Evolutionary conservation across 2,329 filamentous ascomycete genomes (phyloP), one percentile per base, ranked within the genome.

Genomic region (Apiospora phragmitis): DNA sequence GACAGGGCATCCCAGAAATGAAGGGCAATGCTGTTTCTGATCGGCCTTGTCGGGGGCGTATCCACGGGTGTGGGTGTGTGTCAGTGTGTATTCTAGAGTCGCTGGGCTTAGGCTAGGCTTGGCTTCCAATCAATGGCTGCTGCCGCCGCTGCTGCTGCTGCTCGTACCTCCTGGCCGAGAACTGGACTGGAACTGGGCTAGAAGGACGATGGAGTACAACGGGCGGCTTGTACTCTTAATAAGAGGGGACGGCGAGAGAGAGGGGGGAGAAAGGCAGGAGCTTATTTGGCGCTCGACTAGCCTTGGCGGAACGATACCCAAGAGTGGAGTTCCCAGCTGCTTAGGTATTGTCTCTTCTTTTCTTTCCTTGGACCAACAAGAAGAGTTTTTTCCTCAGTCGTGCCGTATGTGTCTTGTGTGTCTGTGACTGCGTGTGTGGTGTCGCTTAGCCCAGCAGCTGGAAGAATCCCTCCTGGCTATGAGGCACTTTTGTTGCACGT

Each of bases 1-100:
- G 45, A 29, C 65, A 67, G 65, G 65, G 65, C 45, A 67, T 67
- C 65, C 65, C 32, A 47, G 65, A 24, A 24, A n/a, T n/a, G 38
- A 43, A 43, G 24, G 11, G 38, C 41, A 67, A 47, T 47, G 65
- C 65, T 67, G 65, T 43, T 47, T 67, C 42, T 67, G 65, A 67
- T 67, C 65, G 65, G 65, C 65, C 65, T 47, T 47, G 47, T 67
- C 26, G 65, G 65, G 65, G 41, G 41, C 38, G 24, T 29, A 18
- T 32, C 38, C 18, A 24, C 38, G 43, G 43, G 8, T 47, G 38
- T 29, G 65, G 65, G 24, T 41, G 65, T 26, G 24, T 18, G 65
- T 42, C 62, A 38, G 41, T 35, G 26, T 55, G 49, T 55, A 18
- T 5, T 9, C 14, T 29, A 29, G 42, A 43, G 42, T 49, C 47